Conservation (phyloP, 345 rosid genomes). For the Crucihimalaya himalaica region DNA sequence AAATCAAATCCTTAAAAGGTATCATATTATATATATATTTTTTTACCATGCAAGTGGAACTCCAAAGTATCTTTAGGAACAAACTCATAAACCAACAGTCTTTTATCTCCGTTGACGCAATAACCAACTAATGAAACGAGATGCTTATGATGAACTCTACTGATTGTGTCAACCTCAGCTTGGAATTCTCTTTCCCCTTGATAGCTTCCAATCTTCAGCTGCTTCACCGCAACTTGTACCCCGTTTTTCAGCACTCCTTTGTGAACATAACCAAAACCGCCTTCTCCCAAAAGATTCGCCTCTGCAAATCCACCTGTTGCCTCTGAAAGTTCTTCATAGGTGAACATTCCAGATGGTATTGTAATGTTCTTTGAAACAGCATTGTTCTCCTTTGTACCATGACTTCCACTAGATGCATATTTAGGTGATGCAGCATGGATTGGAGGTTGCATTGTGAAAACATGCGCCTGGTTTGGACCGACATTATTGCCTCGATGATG, state of each 20-base stretch:
- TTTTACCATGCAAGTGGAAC: constrained; percentile 67
- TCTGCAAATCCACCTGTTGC: constrained; percentile 73
- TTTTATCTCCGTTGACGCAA: constrained; percentile 55
- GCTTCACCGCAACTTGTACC: constrained; percentile 80
- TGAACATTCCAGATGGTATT: constrained; percentile 44
- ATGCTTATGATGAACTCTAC: constrained; percentile 88
- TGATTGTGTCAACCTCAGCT: constrained; percentile 88
- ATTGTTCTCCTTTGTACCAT: constrained; percentile 19
- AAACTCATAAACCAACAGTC: constrained; percentile 70
- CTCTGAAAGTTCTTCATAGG: constrained; percentile 58
- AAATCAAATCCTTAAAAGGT: not conserved
- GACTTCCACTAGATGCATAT: constrained; percentile 7
- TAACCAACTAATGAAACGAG: constrained; percentile 83
- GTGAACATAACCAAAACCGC: constrained; percentile 86
- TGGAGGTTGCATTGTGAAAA: constrained; percentile 26
- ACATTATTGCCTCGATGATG: constrained; percentile 29
- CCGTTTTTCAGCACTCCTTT: constrained; percentile 70
- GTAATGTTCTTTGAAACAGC: constrained; percentile 11
- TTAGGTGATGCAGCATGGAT: constrained; percentile 7
- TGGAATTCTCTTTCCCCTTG: constrained; percentile 82
- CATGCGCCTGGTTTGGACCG: constrained; percentile 1
- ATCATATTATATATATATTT: not conserved
- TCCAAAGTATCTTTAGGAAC: constrained; percentile 70
- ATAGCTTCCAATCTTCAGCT: constrained; percentile 67
- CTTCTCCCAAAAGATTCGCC: constrained; percentile 69